Conservation (phyloP, 306 rosid genomes). For the Rosa rugosa region DNA sequence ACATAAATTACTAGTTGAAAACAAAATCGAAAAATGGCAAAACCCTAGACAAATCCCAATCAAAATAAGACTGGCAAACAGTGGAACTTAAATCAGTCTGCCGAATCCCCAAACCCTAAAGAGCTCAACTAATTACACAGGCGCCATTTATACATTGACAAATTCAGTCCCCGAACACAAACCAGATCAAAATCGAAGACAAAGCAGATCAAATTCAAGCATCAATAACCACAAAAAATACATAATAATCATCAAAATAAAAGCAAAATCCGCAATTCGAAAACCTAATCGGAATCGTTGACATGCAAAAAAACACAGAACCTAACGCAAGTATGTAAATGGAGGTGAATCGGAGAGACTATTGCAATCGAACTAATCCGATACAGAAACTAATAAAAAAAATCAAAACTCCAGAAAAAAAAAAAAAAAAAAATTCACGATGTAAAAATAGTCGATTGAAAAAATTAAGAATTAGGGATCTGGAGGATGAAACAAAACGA, state of each 20-base stretch:
- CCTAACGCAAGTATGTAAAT: conserved; percentile 22
- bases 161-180: background rate
- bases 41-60: conserved; percentile 24
- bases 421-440: background rate
- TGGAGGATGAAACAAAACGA: conserved; percentile 15
- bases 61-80: background rate
- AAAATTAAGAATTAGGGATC: conserved; percentile 54
- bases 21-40: background rate
- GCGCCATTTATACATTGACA: background rate
- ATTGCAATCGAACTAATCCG: background rate
- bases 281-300: conserved; percentile 31
- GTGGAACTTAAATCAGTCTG: conserved; percentile 8
- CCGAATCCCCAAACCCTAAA: conserved; percentile 21
- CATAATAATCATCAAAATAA: background rate
- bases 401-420: background rate
- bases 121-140: background rate
- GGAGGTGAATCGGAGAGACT: conserved; percentile 9
- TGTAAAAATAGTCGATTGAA: background rate
- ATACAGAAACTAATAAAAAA: background rate
- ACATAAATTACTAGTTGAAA: background rate
- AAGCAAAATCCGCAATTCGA: conserved; percentile 20
- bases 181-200: conserved; percentile 2
- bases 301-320: conserved; percentile 31
- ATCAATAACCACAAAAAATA: background rate
- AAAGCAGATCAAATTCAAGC: conserved; percentile 37